Evolutionary conservation across 2,329 filamentous ascomycete genomes (phyloP).

Genomic region (Fusarium ambrosium): DNA sequence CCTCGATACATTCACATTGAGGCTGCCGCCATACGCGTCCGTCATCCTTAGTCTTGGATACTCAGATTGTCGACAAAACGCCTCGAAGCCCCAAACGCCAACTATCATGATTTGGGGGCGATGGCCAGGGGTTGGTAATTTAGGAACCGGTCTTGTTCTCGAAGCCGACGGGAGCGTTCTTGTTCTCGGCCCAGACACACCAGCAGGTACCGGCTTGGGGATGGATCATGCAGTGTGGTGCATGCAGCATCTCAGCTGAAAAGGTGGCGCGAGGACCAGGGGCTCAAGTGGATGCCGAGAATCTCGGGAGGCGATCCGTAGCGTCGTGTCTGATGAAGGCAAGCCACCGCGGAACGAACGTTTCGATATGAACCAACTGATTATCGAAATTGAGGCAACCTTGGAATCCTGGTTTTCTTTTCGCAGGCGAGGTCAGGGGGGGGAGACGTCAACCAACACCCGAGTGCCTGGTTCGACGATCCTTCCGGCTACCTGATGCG

Average conservation of each 20-base stretch:
- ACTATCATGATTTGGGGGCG: not conserved
- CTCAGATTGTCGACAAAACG: not conserved
- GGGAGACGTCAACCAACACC: not conserved
- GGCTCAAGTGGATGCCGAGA: not conserved
- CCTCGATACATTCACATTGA: not conserved
- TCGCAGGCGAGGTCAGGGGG: not conserved
- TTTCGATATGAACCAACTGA: not conserved
- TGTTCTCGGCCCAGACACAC: not conserved
- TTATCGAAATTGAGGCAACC: not conserved
- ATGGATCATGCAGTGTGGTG: not conserved
- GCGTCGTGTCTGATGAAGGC: not conserved
- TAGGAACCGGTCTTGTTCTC: not conserved
- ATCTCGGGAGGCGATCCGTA: slow-evolving; percentile 6
- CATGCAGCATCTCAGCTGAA: not conserved
- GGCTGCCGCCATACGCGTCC: not conserved
- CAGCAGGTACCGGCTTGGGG: not conserved
- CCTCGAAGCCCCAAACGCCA: slow-evolving; percentile 11
- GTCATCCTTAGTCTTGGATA: not conserved
- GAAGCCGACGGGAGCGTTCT: not conserved
- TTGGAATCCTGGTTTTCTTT: not conserved
- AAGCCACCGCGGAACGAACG: not conserved
- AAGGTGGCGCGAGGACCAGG: slow-evolving; percentile 6
- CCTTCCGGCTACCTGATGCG: not conserved
- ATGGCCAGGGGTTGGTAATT: not conserved
- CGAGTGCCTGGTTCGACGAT: not conserved